These are phyloP conservation scores for Trichothecium roseum DNA, from an alignment of 2,329 filamentous ascomycete species.

Conservation along the genomic window DNA sequence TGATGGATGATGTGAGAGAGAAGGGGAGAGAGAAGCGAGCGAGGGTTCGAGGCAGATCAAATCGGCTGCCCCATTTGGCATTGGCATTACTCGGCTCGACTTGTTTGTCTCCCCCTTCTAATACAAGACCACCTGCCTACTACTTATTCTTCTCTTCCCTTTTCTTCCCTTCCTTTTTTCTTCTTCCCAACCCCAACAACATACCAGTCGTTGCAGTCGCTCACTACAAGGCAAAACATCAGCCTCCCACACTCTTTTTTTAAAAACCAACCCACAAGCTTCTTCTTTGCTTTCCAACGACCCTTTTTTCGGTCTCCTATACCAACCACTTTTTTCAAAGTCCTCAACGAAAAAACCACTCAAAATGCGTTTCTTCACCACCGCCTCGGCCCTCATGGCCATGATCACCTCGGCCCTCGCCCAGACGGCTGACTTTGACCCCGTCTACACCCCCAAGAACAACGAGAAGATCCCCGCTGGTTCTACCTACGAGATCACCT, in stretches of 20 bases:
- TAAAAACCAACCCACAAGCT: slow-evolving; percentile 4
- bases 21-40: too few species aligned
- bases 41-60: too few species aligned
- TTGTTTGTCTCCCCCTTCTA: too few species aligned
- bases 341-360: slow-evolving; percentile 9
- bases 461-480: slow-evolving; percentile 37
- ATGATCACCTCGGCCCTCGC: slow-evolving; percentile 39
- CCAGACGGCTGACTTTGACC: slow-evolving; percentile 46
- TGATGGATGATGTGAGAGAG: too few species aligned
- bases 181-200: slow-evolving; percentile 9
- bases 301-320: slow-evolving; percentile 6
- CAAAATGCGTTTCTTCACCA: slow-evolving; percentile 45
- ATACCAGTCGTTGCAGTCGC: slow-evolving; percentile 16
- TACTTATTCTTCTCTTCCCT: slow-evolving; percentile 8
- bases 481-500: slow-evolving; percentile 37
- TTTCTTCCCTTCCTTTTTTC: slow-evolving; percentile 6
- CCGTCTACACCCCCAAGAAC: slow-evolving; percentile 35
- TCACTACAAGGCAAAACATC: slow-evolving; percentile 15
- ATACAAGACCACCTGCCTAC: too few species aligned
- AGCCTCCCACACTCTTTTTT: slow-evolving; percentile 16
- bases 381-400: slow-evolving; percentile 39
- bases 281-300: slow-evolving; percentile 7
- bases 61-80: too few species aligned
- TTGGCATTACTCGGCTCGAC: too few species aligned
- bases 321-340: slow-evolving; percentile 8